Percentiles rank a stretch among this genome's conserved stretches.
Conservation (phyloP, 345 rosid genomes). For the Aquilaria yunnanensis region DNA sequence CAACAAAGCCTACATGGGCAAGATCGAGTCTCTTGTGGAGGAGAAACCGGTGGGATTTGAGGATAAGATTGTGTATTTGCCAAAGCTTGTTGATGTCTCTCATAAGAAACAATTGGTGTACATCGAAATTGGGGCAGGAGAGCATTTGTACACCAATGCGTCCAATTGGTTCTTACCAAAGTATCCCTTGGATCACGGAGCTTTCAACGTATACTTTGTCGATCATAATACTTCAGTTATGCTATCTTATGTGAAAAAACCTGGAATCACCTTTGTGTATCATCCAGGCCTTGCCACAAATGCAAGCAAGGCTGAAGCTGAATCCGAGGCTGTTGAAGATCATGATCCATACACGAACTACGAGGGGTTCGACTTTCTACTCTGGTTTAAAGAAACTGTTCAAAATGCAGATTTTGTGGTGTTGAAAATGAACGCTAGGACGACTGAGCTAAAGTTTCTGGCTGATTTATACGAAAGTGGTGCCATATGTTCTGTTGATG, state of each 20-base stretch:
- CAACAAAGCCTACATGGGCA: slow-evolving; percentile 35
- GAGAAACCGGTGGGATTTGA: slow-evolving; percentile 33
- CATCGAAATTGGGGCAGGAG: slow-evolving; percentile 53
- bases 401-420: slow-evolving; percentile 61
- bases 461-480: slow-evolving; percentile 47
- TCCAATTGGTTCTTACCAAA: slow-evolving; percentile 51
- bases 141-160: slow-evolving; percentile 36
- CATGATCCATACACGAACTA: slow-evolving; percentile 37
- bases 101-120: slow-evolving; percentile 43
- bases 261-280: slow-evolving; percentile 66
- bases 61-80: slow-evolving; percentile 43
- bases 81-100: slow-evolving; percentile 41
- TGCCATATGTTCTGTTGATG: slow-evolving; percentile 57
- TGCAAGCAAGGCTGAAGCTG: slow-evolving; percentile 18
- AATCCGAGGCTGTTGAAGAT: slow-evolving; percentile 20
- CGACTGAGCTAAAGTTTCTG: slow-evolving; percentile 49
- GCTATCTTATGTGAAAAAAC: slow-evolving; percentile 55
- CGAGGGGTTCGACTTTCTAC: slow-evolving; percentile 56
- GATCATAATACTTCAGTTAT: slow-evolving; percentile 68
- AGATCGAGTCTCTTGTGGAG: slow-evolving; percentile 48
- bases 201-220: slow-evolving; percentile 59
- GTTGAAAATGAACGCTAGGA: slow-evolving; percentile 62
- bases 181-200: slow-evolving; percentile 43
- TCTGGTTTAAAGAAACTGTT: slow-evolving; percentile 70
- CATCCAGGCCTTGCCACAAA: slow-evolving; percentile 62